phyloP scores from a whole-genome alignment of 345 rosid genomes.

The Salix exigua region DNA sequence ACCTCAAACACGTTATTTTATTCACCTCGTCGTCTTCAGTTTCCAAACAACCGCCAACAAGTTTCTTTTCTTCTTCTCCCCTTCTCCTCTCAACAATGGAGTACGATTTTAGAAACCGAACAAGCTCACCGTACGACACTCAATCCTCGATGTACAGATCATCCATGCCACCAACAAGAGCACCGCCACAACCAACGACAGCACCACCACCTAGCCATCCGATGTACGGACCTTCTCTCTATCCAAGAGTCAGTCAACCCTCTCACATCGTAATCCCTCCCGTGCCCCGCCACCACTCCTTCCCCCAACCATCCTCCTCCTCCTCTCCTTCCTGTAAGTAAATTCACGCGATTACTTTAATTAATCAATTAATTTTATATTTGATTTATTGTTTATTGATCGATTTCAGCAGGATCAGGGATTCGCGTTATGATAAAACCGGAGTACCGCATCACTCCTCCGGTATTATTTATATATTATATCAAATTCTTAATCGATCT shows the following conservation, averaged over 20 bases:
- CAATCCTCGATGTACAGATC: constrained; percentile 43
- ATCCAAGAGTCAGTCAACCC: constrained; percentile 68
- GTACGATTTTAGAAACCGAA: constrained; percentile 52
- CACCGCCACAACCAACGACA: constrained; percentile 19
- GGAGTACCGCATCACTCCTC: constrained; percentile 77
- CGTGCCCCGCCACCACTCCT: constrained; percentile 39
- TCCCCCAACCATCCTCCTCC: constrained; percentile 36
- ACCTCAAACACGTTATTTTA: neutral
- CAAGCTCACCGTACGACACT: constrained; percentile 33
- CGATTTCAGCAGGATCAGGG: constrained; percentile 67
- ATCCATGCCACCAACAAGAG: constrained; percentile 35
- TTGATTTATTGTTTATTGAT: neutral
- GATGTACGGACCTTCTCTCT: constrained; percentile 53
- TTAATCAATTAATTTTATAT: neutral
- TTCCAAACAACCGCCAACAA: neutral
- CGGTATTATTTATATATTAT: constrained; percentile 34
- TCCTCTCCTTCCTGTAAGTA: constrained; percentile 48
- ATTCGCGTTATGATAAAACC: constrained; percentile 68
- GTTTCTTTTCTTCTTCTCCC: neutral
- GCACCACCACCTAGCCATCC: constrained; percentile 34
- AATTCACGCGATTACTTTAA: neutral
- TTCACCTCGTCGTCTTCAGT: neutral
- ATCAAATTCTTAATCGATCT: neutral
- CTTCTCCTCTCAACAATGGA: constrained; percentile 24
- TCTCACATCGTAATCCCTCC: constrained; percentile 36